Conservation (phyloP, 78 protist genomes). For the Protostelium mycophagum region DNA sequence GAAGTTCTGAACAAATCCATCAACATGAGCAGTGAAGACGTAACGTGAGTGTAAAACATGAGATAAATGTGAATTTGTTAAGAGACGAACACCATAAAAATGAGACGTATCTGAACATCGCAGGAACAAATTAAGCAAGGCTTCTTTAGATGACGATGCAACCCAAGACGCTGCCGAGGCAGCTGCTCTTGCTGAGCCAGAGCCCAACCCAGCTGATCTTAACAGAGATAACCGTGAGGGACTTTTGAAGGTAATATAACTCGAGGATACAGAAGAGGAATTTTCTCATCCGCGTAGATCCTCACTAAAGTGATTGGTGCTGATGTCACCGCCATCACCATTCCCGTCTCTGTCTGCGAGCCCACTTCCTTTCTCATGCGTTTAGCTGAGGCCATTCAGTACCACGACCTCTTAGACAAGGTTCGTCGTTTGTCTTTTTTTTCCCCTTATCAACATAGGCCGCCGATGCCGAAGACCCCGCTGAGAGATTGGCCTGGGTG, state of each 20-base stretch:
- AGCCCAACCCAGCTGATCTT: too few relatives aligned
- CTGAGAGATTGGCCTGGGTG: not conserved
- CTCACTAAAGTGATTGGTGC: conserved; percentile 21
- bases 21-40: not conserved
- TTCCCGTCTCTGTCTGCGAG: conserved; percentile 64
- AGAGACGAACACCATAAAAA: not conserved
- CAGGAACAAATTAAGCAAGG: not conserved
- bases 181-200: not conserved
- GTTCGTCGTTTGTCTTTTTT: not conserved
- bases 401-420: conserved; percentile 22
- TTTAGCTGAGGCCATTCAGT: conserved; percentile 59
- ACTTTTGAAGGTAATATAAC: not conserved
- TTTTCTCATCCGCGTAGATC: not conserved
- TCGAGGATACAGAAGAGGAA: not conserved
- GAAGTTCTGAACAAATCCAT: too few relatives aligned
- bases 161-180: not conserved
- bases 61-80: too few relatives aligned
- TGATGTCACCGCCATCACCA: conserved; percentile 61
- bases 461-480: not conserved
- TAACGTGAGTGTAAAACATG: not conserved
- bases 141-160: not conserved
- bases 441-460: not conserved
- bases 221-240: not conserved
- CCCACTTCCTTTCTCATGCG: conserved; percentile 59
- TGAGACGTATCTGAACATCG: not conserved